Percentiles rank a stretch among this genome's conserved stretches.
Conservation (phyloP, 768 basidiomycete genomes). For the Leccinum incarnatum region DNA sequence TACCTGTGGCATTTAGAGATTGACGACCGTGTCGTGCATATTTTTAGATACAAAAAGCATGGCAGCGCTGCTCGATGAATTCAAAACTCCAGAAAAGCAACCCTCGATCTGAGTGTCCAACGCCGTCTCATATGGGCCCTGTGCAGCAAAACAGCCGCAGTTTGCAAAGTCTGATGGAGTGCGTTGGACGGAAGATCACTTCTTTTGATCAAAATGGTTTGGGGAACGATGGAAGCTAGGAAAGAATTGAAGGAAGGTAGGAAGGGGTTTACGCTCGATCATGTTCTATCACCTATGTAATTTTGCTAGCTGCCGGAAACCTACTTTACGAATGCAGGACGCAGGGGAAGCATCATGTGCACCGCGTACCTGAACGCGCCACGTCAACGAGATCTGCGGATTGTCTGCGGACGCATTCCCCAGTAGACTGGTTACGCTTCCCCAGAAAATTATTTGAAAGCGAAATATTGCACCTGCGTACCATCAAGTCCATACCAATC, state of each 20-base stretch:
- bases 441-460: too few species aligned
- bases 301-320: too few species aligned
- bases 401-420: background rate
- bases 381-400: too few species aligned
- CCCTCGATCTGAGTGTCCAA: background rate
- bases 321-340: background rate
- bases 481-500: background rate
- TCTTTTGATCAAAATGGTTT: conserved; percentile 23
- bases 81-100: conserved; percentile 55
- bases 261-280: too few species aligned
- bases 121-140: too few species aligned
- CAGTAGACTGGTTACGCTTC: background rate
- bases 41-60: conserved; percentile 81
- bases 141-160: too few species aligned
- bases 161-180: conserved; percentile 56
- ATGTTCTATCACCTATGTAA: too few species aligned
- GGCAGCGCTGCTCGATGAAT: conserved; percentile 80
- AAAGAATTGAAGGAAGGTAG: conserved; percentile 6
- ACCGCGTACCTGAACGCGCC: background rate
- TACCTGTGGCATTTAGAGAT: background rate
- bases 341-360: background rate
- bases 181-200: conserved; percentile 77
- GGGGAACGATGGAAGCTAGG: conserved; percentile 42
- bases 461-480: too few species aligned
- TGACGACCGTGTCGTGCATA: background rate